Base-by-base conservation (phyloP, 2,329 filamentous ascomycete genomes). In the Hyphodiscus sp. region DNA sequence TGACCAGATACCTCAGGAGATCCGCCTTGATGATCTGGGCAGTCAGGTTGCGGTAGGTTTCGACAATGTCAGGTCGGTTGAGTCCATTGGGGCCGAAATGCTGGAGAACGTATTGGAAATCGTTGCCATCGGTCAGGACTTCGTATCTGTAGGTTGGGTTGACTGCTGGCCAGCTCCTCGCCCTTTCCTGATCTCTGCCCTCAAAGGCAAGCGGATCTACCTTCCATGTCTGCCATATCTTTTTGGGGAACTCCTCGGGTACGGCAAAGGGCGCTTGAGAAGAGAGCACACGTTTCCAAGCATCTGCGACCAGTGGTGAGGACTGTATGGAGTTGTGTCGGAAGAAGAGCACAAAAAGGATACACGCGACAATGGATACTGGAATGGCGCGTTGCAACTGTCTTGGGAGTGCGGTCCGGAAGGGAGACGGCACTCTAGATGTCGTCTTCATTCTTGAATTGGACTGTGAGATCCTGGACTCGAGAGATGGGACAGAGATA, bases 211-310 rank as follows among this genome's bases (percentile, higher is more conserved):
- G 72, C 1, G 85, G 82, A 56, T 85, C 78, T 26, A 85, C 78
- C 67, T 88, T 89, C 86, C 86, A 89, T 0, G 82, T 85, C 68
- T 89, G 86, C 86, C 85, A 89, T 60, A 89, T 86, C 69, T 89
- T 89, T 51, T 76, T 76, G 7, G 77, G 85, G 61, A 83, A 89
- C 13, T 20, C 42, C 3, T 20, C 13, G n/a, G 10, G 11, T 5
- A 18, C 4, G 3, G 18, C 19, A 4, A 13, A 23, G 42, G 42
- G 42, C 11, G 49, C 23, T 19, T 45, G 33, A 38, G 16, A 2
- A n/a, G 57, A 29, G 29, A 48, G 10, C 8, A 51, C 33, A 41
- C 49, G 41, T 33, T 54, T 54, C 48, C 19, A 33, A 26, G 45
- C 50, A 45, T 45, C 51, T 52, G 47, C 43, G 42, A 41, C 47